phyloP scores from a whole-genome alignment of 1,284 basidiomycete genomes.

The Termitomyces sp. region DNA sequence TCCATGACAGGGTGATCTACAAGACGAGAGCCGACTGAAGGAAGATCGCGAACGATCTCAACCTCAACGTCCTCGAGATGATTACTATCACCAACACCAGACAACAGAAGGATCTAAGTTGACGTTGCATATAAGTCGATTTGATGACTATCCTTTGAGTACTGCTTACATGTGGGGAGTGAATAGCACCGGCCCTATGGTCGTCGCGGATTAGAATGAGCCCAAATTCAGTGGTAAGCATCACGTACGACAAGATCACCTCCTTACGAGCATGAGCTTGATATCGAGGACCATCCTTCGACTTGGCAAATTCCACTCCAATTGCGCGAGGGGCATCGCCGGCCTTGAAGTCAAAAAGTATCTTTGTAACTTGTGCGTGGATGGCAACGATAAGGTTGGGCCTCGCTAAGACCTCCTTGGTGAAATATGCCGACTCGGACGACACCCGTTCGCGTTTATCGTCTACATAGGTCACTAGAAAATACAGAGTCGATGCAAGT shows the following conservation, averaged over 20 bases:
- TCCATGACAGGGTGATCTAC: constrained; percentile 38
- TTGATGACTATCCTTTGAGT: constrained; percentile 2
- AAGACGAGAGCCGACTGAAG: constrained; percentile 37
- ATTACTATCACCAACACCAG: constrained; percentile 34
- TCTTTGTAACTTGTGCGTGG: constrained; percentile 42
- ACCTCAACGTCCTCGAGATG: constrained; percentile 31
- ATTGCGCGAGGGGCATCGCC: constrained; percentile 43
- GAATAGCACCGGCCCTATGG: constrained; percentile 58
- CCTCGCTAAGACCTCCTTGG: constrained; percentile 53
- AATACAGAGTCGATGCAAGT: not conserved
- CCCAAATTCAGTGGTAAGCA: not conserved
- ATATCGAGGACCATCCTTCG: constrained; percentile 33
- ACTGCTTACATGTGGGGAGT: constrained; percentile 52
- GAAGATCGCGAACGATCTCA: constrained; percentile 30
- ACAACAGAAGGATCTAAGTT: constrained; percentile 61
- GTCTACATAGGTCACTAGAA: constrained; percentile 61
- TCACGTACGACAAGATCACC: constrained; percentile 51
- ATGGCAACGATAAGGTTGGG: constrained; percentile 60
- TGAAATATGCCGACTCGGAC: constrained; percentile 63
- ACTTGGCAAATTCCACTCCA: constrained; percentile 56
- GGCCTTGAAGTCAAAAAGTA: constrained; percentile 18
- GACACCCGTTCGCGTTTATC: constrained; percentile 50
- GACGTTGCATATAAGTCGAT: not conserved
- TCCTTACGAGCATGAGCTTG: constrained; percentile 46
- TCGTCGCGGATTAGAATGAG: not conserved